A percentile compares a stretch with the other conserved stretches of the same genome.
phyloP scores from a whole-genome alignment of 345 rosid genomes.

The Fremontodendron californicum region DNA sequence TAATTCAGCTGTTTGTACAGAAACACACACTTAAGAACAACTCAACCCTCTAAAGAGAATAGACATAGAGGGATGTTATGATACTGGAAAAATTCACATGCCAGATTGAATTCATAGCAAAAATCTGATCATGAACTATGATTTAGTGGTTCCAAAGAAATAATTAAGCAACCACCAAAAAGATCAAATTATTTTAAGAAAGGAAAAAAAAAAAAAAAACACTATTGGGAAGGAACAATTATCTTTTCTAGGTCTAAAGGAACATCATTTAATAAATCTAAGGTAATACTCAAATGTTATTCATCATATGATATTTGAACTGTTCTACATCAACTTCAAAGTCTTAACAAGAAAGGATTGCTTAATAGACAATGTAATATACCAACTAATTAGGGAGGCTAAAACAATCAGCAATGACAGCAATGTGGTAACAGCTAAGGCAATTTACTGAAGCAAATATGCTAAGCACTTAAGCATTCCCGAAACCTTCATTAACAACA shows the following conservation, averaged over 20 bases:
- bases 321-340: neutral
- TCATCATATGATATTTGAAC: neutral
- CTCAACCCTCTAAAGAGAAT: neutral
- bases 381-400: neutral
- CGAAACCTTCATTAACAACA: neutral
- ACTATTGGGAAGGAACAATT: neutral
- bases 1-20: neutral
- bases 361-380: neutral
- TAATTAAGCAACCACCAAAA: neutral
- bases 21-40: neutral
- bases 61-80: neutral
- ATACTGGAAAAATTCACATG: neutral
- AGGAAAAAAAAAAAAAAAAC: too few relatives aligned
- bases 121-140: neutral
- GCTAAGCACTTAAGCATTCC: slow-evolving; percentile 2
- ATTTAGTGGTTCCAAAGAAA: neutral
- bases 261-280: neutral
- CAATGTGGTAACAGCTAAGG: neutral
- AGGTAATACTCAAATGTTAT: neutral
- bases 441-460: neutral
- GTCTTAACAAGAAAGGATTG: neutral
- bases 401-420: neutral
- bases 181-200: neutral
- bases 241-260: neutral
- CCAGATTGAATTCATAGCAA: neutral